phyloP scores from a whole-genome alignment of 371 early-diverging fungal genomes.

The Mortierella sp. region DNA sequence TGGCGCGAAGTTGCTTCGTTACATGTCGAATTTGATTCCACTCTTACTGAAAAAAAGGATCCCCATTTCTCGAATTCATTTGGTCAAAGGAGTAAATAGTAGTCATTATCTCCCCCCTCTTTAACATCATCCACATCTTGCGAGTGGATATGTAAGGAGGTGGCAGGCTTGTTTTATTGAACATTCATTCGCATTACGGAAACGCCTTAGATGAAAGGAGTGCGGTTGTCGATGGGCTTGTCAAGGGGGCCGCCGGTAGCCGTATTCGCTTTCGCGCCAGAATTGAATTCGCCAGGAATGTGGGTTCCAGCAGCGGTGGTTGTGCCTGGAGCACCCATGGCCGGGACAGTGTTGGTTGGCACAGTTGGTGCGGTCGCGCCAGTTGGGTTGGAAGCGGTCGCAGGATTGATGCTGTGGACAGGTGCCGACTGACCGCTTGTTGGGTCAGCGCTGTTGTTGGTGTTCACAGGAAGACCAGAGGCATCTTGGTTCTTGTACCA shows the following conservation, averaged over 20 bases:
- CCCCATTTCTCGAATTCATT: too few species aligned
- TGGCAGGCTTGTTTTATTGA: too few species aligned
- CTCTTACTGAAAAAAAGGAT: too few species aligned
- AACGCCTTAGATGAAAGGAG: not conserved
- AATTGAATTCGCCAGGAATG: slow-evolving; percentile 14
- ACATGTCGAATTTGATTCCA: too few species aligned
- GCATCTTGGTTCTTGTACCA: slow-evolving; percentile 21
- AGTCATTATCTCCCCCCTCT: too few species aligned
- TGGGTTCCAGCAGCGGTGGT: slow-evolving; percentile 27
- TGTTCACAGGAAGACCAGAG: slow-evolving; percentile 13
- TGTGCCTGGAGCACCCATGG: slow-evolving; percentile 29
- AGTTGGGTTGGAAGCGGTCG: slow-evolving; percentile 1
- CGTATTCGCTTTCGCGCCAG: not conserved
- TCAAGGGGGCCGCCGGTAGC: not conserved
- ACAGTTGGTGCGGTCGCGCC: not conserved
- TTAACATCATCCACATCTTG: too few species aligned
- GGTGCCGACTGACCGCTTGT: slow-evolving; percentile 18
- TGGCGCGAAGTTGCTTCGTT: too few species aligned
- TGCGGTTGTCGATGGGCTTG: not conserved
- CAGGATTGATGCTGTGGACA: slow-evolving; percentile 1
- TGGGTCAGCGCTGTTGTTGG: slow-evolving; percentile 6
- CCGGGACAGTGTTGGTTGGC: slow-evolving; percentile 10
- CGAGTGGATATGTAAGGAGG: too few species aligned
- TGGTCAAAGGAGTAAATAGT: too few species aligned
- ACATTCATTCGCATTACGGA: too few species aligned